Evolutionary conservation across 2,329 filamentous ascomycete species (phyloP), one percentile per base, ranked within the genome.

Genomic region (Colletotrichum nymphaeae): DNA sequence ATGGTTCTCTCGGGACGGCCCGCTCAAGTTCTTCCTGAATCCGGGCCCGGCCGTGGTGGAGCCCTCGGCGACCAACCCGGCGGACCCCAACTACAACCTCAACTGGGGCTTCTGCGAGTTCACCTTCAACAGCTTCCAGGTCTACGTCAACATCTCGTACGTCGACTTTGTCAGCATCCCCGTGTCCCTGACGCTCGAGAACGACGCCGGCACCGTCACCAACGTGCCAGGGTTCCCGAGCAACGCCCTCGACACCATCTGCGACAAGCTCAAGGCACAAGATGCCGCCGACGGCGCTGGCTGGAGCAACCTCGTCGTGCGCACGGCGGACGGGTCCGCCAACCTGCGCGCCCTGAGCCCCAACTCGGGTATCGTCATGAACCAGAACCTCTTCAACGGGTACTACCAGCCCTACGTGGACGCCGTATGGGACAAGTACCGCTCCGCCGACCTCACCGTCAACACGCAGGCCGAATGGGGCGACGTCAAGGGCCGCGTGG

Each of bases 131-230:
- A 77, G 81, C 46, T 78, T 80, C 37, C 86, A 93, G 80, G 82
- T 93, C 5, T 94, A 90, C 78, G 90, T 89, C 76, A 93, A 93
- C 77, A 91, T 95, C 77, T 90, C 87, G 74, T 92, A 93, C 79
- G 94, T 95, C 66, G 93, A 95, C 84, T 95, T 95, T 81, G 88
- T 95, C 74, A 85, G 85, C 76, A 80, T 93, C 76, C 91, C 92
- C n/a, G 87, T 93, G 64, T 87, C 89, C 1, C 85, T 92, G 75
- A 79, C 82, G 73, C 86, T 92, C 58, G 81, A 82, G 67, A 88
- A 86, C 73, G 84, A 83, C 24, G 79, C 81, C 57, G 88, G 87
- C 57, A 75, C 76, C 12, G 78, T 83, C 22, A 85, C 86, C 75
- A 82, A 78, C 19, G 89, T 90, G 11, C 79, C 81, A n/a, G 89